phyloP scores from a whole-genome alignment of 2,329 filamentous ascomycete species.

The Xylariaceae sp. region DNA sequence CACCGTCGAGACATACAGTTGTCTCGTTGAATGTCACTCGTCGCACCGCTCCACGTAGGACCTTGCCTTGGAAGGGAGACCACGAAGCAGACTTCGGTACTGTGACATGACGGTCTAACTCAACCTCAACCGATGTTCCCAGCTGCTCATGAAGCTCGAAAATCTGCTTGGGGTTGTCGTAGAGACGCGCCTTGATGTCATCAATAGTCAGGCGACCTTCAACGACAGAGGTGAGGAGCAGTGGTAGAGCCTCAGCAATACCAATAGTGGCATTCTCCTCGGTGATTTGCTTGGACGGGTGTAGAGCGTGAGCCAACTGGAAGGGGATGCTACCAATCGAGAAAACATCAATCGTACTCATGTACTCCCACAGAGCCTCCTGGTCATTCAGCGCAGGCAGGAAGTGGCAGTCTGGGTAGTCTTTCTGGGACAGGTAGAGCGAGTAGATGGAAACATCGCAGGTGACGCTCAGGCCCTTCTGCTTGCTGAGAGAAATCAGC shows the following conservation, averaged over 20 bases:
- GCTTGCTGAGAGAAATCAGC: slow-evolving; percentile 70
- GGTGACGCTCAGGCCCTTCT: slow-evolving; percentile 75
- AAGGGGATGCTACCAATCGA: slow-evolving; percentile 74
- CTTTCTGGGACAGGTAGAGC: slow-evolving; percentile 66
- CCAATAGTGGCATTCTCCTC: slow-evolving; percentile 57
- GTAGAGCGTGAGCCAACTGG: slow-evolving; percentile 58
- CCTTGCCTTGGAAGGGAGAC: slow-evolving; percentile 68
- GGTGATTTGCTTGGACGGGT: slow-evolving; percentile 35
- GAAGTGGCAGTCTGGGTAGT: slow-evolving; percentile 62
- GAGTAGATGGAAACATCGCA: slow-evolving; percentile 79
- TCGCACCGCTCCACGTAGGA: slow-evolving; percentile 64
- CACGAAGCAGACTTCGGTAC: slow-evolving; percentile 49
- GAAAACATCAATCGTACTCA: slow-evolving; percentile 71
- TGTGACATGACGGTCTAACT: slow-evolving; percentile 66
- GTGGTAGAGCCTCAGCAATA: slow-evolving; percentile 66
- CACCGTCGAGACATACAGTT: slow-evolving; percentile 70
- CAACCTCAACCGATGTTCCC: slow-evolving; percentile 68
- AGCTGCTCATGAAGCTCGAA: slow-evolving; percentile 77
- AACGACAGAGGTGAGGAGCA: slow-evolving; percentile 69
- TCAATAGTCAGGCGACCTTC: slow-evolving; percentile 69
- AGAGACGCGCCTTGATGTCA: slow-evolving; percentile 64
- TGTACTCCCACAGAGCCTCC: slow-evolving; percentile 66
- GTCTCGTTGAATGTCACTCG: slow-evolving; percentile 70
- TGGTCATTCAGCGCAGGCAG: slow-evolving; percentile 66
- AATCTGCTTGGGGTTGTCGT: slow-evolving; percentile 74